Evolutionary conservation across 257 asterid genomes (phyloP), one percentile per base, ranked within the genome.

Genomic region (Perilla frutescens): DNA sequence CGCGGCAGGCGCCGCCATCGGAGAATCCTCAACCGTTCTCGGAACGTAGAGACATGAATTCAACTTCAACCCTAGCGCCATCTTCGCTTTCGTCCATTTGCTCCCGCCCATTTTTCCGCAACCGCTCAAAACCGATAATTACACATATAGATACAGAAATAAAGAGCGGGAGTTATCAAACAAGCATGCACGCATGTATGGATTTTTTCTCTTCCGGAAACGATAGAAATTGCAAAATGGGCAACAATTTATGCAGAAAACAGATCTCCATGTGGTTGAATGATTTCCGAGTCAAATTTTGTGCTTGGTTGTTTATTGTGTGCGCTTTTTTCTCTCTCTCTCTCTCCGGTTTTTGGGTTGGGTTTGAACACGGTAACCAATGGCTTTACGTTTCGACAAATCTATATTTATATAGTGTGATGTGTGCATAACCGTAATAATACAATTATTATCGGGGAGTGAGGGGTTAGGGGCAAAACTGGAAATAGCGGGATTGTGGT

Each of bases 61-160:
- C 31, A 84, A 76, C 68, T 89, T 89, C 66, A 84, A 55, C 7
- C 91, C 95, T 32, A 93, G 85, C 72, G 96, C 89, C 63, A 82
- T 10, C 81, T 89, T 90, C 53, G 67, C 95, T 69, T 91, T 91
- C 74, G 85, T 71, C 98, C 98, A 93, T 91, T 81, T 87, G 78
- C 91, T 89, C 58, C 81, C 84, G 14, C 78, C 92, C 97, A 91
- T 88, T 73, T 48, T 66, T 53, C 62, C 50, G 12, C 81, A 53
- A 15, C 3, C 36, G 6, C 8, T 62, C 79, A 76, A 29, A 26
- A 50, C 36, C 74, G 65, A 60, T 3, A 20, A 49, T 54, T n/a
- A 59, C 62, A 77, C 71, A 67, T 53, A 69, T 31, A 47, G 8
- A 50, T 34, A 3, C 36, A 56, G 57, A 60, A 56, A 55, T 50